These are phyloP conservation scores for Vachellia pachyceras DNA, from an alignment of 306 rosid genomes.

Conservation along the genomic window DNA sequence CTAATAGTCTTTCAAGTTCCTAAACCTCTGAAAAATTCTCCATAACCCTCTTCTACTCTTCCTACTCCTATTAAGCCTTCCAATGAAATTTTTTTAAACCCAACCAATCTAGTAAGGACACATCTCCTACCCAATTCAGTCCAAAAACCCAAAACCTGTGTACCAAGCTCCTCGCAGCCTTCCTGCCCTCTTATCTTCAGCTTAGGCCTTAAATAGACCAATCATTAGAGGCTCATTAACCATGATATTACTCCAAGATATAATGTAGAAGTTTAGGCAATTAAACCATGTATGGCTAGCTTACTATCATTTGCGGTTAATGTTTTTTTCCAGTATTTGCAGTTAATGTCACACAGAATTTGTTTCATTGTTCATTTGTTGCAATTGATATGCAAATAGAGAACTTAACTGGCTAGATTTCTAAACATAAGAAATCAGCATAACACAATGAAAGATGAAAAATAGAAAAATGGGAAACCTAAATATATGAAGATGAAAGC, in stretches of 20 bases:
- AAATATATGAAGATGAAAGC: background rate
- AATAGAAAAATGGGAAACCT: slow-evolving; percentile 9
- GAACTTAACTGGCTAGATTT: slow-evolving; percentile 12
- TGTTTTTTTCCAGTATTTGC: background rate
- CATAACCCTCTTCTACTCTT: background rate
- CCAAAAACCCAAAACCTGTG: background rate
- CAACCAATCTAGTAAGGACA: background rate
- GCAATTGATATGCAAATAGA: background rate
- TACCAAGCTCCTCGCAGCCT: background rate
- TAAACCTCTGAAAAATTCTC: background rate
- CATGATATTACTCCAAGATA: slow-evolving; percentile 25
- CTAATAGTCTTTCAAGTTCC: background rate
- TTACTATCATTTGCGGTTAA: slow-evolving; percentile 5
- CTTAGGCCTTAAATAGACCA: background rate
- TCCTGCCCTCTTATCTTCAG: background rate
- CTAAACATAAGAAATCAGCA: slow-evolving; percentile 14
- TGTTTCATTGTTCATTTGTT: slow-evolving; percentile 7
- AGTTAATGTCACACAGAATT: background rate
- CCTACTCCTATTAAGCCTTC: background rate
- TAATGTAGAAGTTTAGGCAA: background rate
- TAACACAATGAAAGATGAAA: slow-evolving; percentile 31
- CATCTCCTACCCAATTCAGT: background rate
- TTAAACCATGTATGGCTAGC: slow-evolving; percentile 16
- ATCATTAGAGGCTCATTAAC: background rate
- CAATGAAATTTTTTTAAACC: background rate